Evolutionary conservation across 495 filamentous ascomycete genomes (phyloP), one percentile per base, ranked within the genome.

Genomic region (Melanomma pulvis-pyrius): DNA sequence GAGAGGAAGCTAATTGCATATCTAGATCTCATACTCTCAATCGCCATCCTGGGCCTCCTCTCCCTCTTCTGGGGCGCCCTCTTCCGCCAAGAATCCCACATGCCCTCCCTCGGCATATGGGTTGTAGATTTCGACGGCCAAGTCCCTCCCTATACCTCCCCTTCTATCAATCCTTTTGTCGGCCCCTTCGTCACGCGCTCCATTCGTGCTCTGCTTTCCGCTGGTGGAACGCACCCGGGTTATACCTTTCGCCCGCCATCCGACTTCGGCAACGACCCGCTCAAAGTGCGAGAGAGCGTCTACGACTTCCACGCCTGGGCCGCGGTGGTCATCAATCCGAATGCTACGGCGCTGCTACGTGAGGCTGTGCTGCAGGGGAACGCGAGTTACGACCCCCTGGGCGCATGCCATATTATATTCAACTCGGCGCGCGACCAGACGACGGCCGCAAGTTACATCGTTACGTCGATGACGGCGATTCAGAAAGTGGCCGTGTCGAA

Each of bases 71-170:
- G 87, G 87, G 86, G 78, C 0, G 82, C 81, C 4, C 78, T 88
- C 25, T 86, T 76, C 69, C 66, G 75, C 39, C 79, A 82, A 24
- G 77, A 85, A 48, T 50, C 78, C 24, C 86, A 84, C 21, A 69
- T 81, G 22, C 74, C 74, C 0, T 70, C 72, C 0, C 76, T 90
- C 15, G 78, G 75, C 2, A 79, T 89, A n/a, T 84, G 78, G 71
- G 82, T 90, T 0, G 86, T 90, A 50, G 86, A 90, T 69, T 88
- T 89, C 63, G 88, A 90, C 68, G 82, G 80, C 12, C 76, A 82
- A 60, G 74, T 83, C 6, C 77, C 81, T 12, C 83, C 85, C 21
- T 87, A 86, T 63, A 53, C 63, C 19, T n/a, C n/a, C n/a, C n/a
- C n/a, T n/a, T 74, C 68, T 36, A 74, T 77, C 32, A 71, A 79